Evolutionary conservation across 2,329 filamentous ascomycete genomes (phyloP).

Genomic region (Diaporthe sp.): DNA sequence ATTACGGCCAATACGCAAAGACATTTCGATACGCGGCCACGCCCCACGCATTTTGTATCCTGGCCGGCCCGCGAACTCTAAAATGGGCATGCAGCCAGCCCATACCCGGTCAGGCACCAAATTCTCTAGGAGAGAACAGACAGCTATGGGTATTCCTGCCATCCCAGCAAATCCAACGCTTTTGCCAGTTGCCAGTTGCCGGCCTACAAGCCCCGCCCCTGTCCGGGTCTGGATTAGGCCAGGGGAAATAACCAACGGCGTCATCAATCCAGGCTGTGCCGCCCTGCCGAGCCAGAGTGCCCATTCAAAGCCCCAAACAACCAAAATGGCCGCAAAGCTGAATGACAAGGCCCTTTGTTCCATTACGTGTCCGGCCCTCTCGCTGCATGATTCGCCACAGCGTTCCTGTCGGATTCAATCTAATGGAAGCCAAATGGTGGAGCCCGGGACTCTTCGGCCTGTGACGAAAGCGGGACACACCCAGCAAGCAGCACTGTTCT

Average conservation of each 20-base stretch:
- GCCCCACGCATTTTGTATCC: constrained; percentile 22
- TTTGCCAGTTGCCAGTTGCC: background rate
- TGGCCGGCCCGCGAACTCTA: constrained; percentile 28
- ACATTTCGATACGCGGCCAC: constrained; percentile 22
- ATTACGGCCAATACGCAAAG: constrained; percentile 10
- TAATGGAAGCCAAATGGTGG: constrained; percentile 28
- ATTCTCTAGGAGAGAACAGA: background rate
- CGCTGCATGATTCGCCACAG: constrained; percentile 28
- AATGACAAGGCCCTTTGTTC: constrained; percentile 24
- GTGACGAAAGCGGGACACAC: constrained; percentile 29
- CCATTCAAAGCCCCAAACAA: constrained; percentile 27
- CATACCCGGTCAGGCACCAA: constrained; percentile 1
- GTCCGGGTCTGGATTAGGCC: constrained; percentile 4
- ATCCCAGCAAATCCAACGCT: background rate
- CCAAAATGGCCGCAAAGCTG: background rate
- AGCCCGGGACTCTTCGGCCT: constrained; percentile 9
- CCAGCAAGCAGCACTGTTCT: background rate
- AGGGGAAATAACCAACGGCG: constrained; percentile 29
- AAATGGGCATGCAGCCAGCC: constrained; percentile 30
- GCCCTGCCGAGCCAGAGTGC: constrained; percentile 13
- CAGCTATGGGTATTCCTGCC: background rate
- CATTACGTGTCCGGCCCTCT: constrained; percentile 19
- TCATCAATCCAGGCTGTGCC: constrained; percentile 30
- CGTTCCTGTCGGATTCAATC: constrained; percentile 5
- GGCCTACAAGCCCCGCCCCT: constrained; percentile 1